Evolutionary conservation across 2,329 filamentous ascomycete species (phyloP), one percentile per base, ranked within the genome.

Genomic region (Monilinia vaccinii-corymbosi): DNA sequence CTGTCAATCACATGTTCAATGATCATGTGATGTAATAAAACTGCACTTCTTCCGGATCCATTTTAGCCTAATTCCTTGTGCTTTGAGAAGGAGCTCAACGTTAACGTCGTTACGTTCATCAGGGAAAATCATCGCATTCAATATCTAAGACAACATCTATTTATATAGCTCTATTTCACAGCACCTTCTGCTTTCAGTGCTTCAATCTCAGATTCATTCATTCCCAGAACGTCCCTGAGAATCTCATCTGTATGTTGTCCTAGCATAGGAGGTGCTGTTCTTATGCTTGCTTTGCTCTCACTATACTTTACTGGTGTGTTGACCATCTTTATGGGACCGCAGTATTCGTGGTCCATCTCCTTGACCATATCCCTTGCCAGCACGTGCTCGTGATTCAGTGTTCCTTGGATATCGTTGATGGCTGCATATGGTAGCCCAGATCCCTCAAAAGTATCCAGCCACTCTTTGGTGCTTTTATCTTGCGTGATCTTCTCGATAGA

Each of bases 251-350:
- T 96, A 73, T 96, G 91, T 74, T 96, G 84, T 0, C 92, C 94
- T 38, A 99, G 75, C 9, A 87, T 88, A 1, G 94, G 94, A 21
- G 94, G 94, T 31, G 89, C 82, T 4, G 79, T 87, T 38, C 93
- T 80, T 44, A 96, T 84, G 4, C 84, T 82, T 0, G 92, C 91
- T 66, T 81, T 85, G 31, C 87, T 88, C 66, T 92, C 85, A 6
- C 91, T 96, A 73, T 91, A 96, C 73, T 99, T 99, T 61, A 99
- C 86, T 0, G 94, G 94, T 0, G 91, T 95, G 70, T 96, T 97
- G 58, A 99, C 87, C 70, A 99, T 77, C 74, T 91, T 92, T 64
- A 99, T 87, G 0, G 86, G 82, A 0, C 94, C 94, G 72, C 93
- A 97, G 9, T 80, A 78, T 6, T 83, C 83, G 71, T 99, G 94